Evolutionary conservation across 2,329 filamentous ascomycete species (phyloP), one percentile per base, ranked within the genome.

Genomic region (Aspergillus sojae): DNA sequence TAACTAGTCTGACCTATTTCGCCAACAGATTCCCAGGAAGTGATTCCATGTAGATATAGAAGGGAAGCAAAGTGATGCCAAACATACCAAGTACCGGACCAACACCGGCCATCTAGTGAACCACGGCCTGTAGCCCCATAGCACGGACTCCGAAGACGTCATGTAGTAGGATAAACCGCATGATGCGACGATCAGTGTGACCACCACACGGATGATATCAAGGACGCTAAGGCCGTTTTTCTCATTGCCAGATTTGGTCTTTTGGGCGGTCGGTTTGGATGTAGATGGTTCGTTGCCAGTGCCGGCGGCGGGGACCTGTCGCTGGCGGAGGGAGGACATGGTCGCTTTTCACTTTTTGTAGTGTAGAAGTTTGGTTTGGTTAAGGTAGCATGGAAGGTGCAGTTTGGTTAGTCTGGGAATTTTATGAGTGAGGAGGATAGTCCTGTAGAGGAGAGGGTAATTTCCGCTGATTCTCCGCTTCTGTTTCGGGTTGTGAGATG

Each of bases 101-200:
- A 92, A 85, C 72, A 79, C 83, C 81, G 71, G 85, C 77, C 72
- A 84, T 45, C 75, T 83, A 74, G 79, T 89, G 72, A 82, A 90
- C 88, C 80, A 89, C 71, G 79, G 91, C 79, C 79, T 83, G 81
- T 81, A 89, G 68, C 83, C 88, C 90, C 91, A 95, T 62, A 88
- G 84, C 67, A 89, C 83, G 63, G 86, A 89, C 74, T 92, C 86
- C 65, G 90, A 90, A 65, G 85, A 83, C 52, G 90, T 93, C 69
- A 91, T 83, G 67, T 94, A 86, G 78, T 94, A 94, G 79, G 91
- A 93, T 60, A 94, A 81, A 21, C 86, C 88, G 71, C 84, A 87
- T 28, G 88, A 91, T 54, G 89, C 85, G 50, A 92, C 69, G 39
- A 90, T 68, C 16, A 94, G 77, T 60, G 91, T 91, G 36, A 84